phyloP scores from a whole-genome alignment of 805 yeast species.

The Groenewaldozyma salmanticensis region DNA sequence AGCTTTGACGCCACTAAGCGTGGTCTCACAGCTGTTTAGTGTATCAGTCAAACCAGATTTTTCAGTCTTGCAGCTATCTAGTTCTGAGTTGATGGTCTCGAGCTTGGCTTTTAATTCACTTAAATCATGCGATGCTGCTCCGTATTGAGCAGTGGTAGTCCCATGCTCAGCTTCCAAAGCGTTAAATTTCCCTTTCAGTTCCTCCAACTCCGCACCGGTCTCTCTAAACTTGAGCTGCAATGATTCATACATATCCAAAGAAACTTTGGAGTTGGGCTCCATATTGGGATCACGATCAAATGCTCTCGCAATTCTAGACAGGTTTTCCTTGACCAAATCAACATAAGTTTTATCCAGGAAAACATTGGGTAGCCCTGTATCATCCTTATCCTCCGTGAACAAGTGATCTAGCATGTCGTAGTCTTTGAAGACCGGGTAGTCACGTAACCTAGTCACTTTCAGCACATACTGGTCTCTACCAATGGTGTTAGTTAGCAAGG shows the following conservation, averaged over 20 bases:
- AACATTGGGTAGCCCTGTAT: conserved; percentile 80
- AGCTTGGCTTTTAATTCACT: neutral
- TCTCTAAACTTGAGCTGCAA: conserved; percentile 23
- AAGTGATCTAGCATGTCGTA: conserved; percentile 41
- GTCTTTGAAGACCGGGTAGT: conserved; percentile 43
- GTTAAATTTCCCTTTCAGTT: conserved; percentile 8
- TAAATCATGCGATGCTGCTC: neutral
- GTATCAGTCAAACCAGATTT: conserved; percentile 9
- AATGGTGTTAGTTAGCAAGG: conserved; percentile 55
- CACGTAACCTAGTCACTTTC: conserved; percentile 64
- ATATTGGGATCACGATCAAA: conserved; percentile 62
- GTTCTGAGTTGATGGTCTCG: neutral
- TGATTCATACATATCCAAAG: conserved; percentile 46
- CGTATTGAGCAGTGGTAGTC: neutral
- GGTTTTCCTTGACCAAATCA: conserved; percentile 57
- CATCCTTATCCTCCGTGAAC: conserved; percentile 49
- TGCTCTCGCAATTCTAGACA: conserved; percentile 56
- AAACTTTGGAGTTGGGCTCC: conserved; percentile 59
- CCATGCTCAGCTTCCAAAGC: neutral
- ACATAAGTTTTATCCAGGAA: conserved; percentile 61
- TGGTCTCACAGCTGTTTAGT: conserved; percentile 15
- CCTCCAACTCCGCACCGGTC: conserved; percentile 14
- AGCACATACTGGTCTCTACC: conserved; percentile 74
- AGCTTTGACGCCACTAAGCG: conserved; percentile 17
- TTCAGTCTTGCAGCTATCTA: conserved; percentile 15